phyloP scores from a whole-genome alignment of 2,329 filamentous ascomycete genomes.

The Talaromyces islandicus region DNA sequence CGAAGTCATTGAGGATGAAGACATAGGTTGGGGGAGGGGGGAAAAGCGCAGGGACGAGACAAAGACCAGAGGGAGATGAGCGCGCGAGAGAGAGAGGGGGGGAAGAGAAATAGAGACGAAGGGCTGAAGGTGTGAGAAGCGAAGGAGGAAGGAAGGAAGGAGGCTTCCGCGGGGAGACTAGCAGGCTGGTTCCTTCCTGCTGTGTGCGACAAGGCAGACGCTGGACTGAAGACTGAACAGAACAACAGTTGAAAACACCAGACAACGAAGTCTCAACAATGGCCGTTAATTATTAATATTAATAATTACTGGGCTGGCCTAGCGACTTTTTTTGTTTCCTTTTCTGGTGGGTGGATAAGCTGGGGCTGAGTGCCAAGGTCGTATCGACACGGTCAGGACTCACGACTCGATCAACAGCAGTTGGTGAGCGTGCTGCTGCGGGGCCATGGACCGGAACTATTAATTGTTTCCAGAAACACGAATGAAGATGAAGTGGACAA shows the following conservation, averaged over 20 bases:
- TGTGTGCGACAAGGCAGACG: not conserved
- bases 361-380: not conserved
- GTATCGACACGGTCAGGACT: not conserved
- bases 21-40: slow-evolving; percentile 11
- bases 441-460: not conserved
- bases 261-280: too few species aligned
- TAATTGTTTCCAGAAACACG: not conserved
- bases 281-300: not conserved
- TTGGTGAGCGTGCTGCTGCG: not conserved
- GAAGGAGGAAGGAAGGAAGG: not conserved
- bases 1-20: slow-evolving; percentile 47
- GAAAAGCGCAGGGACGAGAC: slow-evolving; percentile 10
- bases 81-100: slow-evolving; percentile 10
- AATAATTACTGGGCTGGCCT: not conserved
- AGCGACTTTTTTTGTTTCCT: not conserved
- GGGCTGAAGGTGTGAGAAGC: not conserved
- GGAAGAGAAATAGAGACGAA: not conserved
- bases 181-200: not conserved
- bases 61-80: slow-evolving; percentile 9
- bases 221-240: too few species aligned
- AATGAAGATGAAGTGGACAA: not conserved
- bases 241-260: too few species aligned
- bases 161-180: not conserved
- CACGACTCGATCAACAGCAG: not conserved
- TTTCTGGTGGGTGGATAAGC: not conserved